These are phyloP conservation scores for Hypsizygus marmoreus DNA, from an alignment of 768 basidiomycete genomes.

Conservation along the genomic window DNA sequence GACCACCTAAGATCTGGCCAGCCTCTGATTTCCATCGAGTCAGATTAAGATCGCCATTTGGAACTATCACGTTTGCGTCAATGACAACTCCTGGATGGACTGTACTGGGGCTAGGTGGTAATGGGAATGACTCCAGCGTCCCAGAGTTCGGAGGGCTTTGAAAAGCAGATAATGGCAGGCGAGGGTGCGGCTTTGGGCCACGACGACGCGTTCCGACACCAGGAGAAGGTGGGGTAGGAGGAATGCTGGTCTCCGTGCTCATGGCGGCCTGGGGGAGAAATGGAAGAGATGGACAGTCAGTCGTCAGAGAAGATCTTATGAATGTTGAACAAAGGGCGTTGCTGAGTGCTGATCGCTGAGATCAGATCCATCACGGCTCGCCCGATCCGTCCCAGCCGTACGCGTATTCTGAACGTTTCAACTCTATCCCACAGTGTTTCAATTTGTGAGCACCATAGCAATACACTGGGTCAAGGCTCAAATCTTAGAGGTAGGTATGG, in stretches of 20 bases:
- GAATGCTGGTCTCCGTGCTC: conserved; percentile 9
- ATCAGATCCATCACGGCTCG: too few relatives aligned
- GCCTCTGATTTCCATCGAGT: conserved; percentile 55
- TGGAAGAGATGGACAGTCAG: background rate
- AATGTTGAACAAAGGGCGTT: too few relatives aligned
- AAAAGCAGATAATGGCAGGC: conserved; percentile 76
- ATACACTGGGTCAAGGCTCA: too few relatives aligned
- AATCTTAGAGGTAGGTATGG: too few relatives aligned
- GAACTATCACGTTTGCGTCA: conserved; percentile 65
- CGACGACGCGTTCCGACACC: conserved; percentile 56
- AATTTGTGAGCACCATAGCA: too few relatives aligned
- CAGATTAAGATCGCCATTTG: conserved; percentile 40
- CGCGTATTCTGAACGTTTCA: too few relatives aligned
- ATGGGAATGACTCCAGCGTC: conserved; percentile 64
- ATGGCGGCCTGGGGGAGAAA: conserved; percentile 3
- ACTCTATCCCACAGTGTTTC: too few relatives aligned
- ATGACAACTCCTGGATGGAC: conserved; percentile 64
- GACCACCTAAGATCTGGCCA: conserved; percentile 44
- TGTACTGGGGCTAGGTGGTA: conserved; percentile 68
- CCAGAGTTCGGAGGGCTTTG: conserved; percentile 70
- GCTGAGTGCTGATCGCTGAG: too few relatives aligned
- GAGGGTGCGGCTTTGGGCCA: conserved; percentile 65
- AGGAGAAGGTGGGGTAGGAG: conserved; percentile 38
- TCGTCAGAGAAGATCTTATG: too few relatives aligned
- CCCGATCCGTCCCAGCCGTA: too few relatives aligned